Percentiles rank a stretch among this genome's conserved stretches.
phyloP scores from a whole-genome alignment of 1,284 basidiomycete species.

The Ustanciosporium gigantosporum region DNA sequence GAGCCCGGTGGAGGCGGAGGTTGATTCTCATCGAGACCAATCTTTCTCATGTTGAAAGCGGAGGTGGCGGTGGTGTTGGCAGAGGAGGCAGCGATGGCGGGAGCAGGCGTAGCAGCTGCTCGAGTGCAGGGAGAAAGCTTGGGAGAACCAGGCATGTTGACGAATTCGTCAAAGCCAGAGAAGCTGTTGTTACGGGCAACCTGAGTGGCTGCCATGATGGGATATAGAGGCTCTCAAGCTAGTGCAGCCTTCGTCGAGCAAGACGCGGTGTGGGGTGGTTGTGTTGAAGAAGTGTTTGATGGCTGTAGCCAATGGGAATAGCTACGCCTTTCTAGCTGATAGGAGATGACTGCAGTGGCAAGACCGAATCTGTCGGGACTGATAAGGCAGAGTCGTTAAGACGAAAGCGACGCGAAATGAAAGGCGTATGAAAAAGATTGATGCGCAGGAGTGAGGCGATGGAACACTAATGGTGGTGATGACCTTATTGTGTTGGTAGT shows the following conservation, averaged over 20 bases:
- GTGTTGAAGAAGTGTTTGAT: too few relatives aligned
- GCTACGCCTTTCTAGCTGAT: too few relatives aligned
- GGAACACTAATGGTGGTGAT: too few relatives aligned
- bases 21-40: conserved; percentile 44
- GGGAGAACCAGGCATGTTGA: conserved; percentile 40
- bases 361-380: too few relatives aligned
- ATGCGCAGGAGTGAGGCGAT: too few relatives aligned
- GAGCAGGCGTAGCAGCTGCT: not conserved
- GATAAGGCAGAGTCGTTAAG: too few relatives aligned
- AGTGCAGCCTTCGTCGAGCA: conserved; percentile 31
- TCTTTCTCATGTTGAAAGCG: conserved; percentile 38
- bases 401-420: too few relatives aligned
- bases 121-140: conserved; percentile 21
- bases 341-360: too few relatives aligned
- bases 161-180: conserved; percentile 35
- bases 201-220: conserved; percentile 38
- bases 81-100: not conserved
- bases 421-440: too few relatives aligned
- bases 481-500: too few relatives aligned
- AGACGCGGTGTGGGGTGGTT: too few relatives aligned
- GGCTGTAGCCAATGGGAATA: too few relatives aligned
- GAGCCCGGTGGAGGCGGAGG: conserved; percentile 44
- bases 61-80: conserved; percentile 1
- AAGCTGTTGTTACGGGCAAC: conserved; percentile 39
- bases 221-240: not conserved